A percentile compares a stretch with the other conserved stretches of the same genome.
These are phyloP conservation scores for Lichtheimia corymbifera DNA, from an alignment of 371 early-diverging fungal genomes.

Conservation along the genomic window DNA sequence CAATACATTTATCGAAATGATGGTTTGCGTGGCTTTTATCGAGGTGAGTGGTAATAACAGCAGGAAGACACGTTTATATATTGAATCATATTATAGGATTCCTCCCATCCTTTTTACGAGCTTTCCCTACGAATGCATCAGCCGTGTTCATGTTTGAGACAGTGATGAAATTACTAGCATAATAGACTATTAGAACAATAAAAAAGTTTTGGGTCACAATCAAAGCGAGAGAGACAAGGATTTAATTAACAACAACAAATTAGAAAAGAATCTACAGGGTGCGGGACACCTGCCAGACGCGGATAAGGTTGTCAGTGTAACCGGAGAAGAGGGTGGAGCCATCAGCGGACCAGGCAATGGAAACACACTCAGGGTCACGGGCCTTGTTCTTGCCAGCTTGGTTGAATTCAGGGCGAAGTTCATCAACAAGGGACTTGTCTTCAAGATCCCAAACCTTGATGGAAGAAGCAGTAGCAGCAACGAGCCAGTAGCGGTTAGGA, in stretches of 20 bases:
- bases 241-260: neutral
- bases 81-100: conserved; percentile 57
- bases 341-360: conserved; percentile 98
- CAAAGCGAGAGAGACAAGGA: no score
- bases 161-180: conserved; percentile 49
- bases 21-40: conserved; percentile 74
- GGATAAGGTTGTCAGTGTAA: conserved; percentile 95
- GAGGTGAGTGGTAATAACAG: conserved; percentile 36
- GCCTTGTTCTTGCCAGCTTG: conserved; percentile 71
- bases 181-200: conserved; percentile 22
- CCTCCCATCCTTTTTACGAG: conserved; percentile 81
- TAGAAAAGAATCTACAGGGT: conserved; percentile 37
- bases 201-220: neutral
- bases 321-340: conserved; percentile 98
- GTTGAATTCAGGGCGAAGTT: conserved; percentile 90
- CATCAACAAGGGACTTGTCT: conserved; percentile 95
- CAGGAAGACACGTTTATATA: neutral
- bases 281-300: conserved; percentile 91
- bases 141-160: conserved; percentile 83
- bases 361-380: conserved; percentile 85
- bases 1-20: conserved; percentile 61
- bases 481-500: conserved; percentile 99
- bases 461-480: conserved; percentile 95
- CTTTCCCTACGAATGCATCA: conserved; percentile 91
- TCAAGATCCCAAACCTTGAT: conserved; percentile 99